Evolutionary conservation across 495 filamentous ascomycete genomes (phyloP), one percentile per base, ranked within the genome.

Genomic region (Astrocystis sublimbata): DNA sequence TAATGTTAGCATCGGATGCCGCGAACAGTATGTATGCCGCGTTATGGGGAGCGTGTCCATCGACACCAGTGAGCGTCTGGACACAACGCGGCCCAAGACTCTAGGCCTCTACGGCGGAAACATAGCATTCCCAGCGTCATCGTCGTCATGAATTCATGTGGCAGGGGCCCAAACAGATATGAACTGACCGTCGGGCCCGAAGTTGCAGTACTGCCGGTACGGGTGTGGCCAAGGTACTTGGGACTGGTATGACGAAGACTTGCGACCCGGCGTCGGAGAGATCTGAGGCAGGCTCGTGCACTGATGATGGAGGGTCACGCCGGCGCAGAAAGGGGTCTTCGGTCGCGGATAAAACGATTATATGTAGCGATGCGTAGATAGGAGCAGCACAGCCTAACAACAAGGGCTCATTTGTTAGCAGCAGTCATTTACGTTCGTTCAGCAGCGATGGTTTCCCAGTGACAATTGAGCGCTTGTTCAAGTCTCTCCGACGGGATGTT

Each of bases 101-200:
- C 7, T 6, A 23, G 13, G n/a, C 30, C 51, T 53, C 3, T 17
- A 5, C 19, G 50, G n/a, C 19, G 10, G 15, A 19, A 21, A 38
- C 28, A 8, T 17, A 26, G 36, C 3, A 8, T 15, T 15, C 19
- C 42, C 31, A 26, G 9, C 23, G 21, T 42, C 46, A 5, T 13
- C 17, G 17, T 15, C n/a, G 13, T 17, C 23, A 33, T 35, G 13
- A 28, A 6, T 2, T 8, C 3, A 17, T n/a, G 46, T 49, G 24
- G 33, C 52, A 9, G 15, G 19, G 35, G 63, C 65, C 59, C 63
- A 59, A 66, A 53, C 56, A 61, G 47, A 58, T 52, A 36, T 40
- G 60, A 55, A 60, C 57, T 56, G 41, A 62, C 60, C 19, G 50
- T 47, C 12, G 40, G 4, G 41, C 35, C 35, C 60, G 56, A 55